Conservation (phyloP, 768 basidiomycete species). For the Russula virescens region DNA sequence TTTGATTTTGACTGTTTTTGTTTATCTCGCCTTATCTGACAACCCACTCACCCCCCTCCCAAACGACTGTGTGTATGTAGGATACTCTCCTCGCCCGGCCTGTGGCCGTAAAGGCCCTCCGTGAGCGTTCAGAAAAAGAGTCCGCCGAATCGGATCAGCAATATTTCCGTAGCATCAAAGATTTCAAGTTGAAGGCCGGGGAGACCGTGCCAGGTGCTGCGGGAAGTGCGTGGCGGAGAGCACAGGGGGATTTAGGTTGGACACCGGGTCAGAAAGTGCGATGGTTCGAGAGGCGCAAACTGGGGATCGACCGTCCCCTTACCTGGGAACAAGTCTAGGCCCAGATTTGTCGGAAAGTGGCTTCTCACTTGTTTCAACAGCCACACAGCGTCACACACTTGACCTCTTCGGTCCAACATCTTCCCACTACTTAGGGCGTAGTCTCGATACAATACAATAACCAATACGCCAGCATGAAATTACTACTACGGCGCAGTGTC, state of each 20-base stretch:
- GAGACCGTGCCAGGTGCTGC: conserved; percentile 23
- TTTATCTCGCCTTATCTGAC: too few relatives aligned
- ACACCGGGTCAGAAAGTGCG: conserved; percentile 19
- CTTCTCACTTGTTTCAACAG: too few relatives aligned
- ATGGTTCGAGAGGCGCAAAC: conserved; percentile 25
- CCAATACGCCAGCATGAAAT: background rate
- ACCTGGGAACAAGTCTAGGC: conserved; percentile 20
- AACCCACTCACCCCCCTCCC: too few relatives aligned
- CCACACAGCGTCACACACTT: background rate
- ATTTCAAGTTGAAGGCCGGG: conserved; percentile 23
- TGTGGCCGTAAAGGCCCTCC: conserved; percentile 20
- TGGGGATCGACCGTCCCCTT: conserved; percentile 22
- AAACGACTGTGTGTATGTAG: conserved; percentile 4
- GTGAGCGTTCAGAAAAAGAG: conserved; percentile 10
- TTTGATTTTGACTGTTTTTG: too few relatives aligned
- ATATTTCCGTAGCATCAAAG: conserved; percentile 25
- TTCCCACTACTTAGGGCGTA: background rate
- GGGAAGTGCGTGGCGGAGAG: conserved; percentile 19
- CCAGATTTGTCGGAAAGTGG: background rate
- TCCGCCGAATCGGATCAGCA: conserved; percentile 16
- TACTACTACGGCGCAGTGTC: conserved; percentile 40
- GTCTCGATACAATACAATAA: background rate
- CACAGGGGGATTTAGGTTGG: conserved; percentile 23
- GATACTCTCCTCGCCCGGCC: conserved; percentile 25
- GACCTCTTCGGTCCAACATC: background rate